Evolutionary conservation across 768 basidiomycete genomes (phyloP), one percentile per base, ranked within the genome.

Genomic region (Pulveroboletus sp.): DNA sequence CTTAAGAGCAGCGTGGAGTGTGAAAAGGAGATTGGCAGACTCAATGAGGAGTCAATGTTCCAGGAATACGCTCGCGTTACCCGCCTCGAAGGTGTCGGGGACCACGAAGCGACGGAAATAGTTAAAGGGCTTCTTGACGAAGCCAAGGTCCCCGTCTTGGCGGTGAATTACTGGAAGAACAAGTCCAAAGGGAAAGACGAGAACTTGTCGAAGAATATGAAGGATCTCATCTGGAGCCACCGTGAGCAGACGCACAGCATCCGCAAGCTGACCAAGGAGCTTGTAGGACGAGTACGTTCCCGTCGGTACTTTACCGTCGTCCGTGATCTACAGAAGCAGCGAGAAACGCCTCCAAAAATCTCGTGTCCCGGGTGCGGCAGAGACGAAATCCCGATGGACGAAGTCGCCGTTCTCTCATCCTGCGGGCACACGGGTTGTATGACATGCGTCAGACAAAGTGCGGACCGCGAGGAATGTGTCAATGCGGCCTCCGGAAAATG

Each of bases 231-330:
- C 41, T 92, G 89, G 89, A 82, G 80, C 33, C 85, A 90, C 60
- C 84, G 93, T 31, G 91, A 94, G 68, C 80, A 89, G 61, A 86
- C 89, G 2, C 92, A 95, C 64, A 81, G 85, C 40, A 85, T 95
- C 49, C 82, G 92, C 40, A 80, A 84, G 42, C 71, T 96, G 40
- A 82, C 81, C 31, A 93, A 93, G 67, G 94, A 96, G 67, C 80
- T 95, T 44, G 84, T 90, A 26, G 92, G 91, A 28, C 87, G 93
- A 43, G 82, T 90, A 42, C 84, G 93, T 39, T 96, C 93, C 2
- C 75, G 91, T 32, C 88, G 93, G 39, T 96, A 92, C 71, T 96
- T 97, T 73, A 89, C 80, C 7, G 86, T 88, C 46, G 91, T 96
- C 37, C 86, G 91, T 38, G 89, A 93, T 58, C 75, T 94, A 38